phyloP scores from a whole-genome alignment of 352 stramenopile genomes.

The Pythium scleroteichum region DNA sequence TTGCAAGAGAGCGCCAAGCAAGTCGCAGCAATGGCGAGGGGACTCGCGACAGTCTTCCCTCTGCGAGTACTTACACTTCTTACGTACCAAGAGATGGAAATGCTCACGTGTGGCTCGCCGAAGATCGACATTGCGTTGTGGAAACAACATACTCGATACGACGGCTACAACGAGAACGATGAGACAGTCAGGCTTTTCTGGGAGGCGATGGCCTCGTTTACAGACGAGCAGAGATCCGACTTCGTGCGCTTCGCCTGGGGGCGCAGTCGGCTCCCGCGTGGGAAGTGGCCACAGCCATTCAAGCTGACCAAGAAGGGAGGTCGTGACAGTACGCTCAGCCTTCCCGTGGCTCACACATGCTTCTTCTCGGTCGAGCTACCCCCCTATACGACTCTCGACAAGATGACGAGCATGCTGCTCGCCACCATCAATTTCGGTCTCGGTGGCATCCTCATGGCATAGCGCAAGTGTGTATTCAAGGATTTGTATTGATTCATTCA shows the following conservation, averaged over 20 bases:
- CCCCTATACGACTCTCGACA: slow-evolving; percentile 89
- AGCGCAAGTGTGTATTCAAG: slow-evolving; percentile 10
- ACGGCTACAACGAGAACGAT: slow-evolving; percentile 86
- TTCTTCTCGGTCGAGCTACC: slow-evolving; percentile 96
- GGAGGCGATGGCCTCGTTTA: slow-evolving; percentile 87
- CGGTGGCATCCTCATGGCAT: slow-evolving; percentile 89
- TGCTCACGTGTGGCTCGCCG: slow-evolving; percentile 88
- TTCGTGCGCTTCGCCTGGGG: slow-evolving; percentile 96
- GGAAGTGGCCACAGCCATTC: slow-evolving; percentile 88
- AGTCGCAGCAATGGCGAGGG: slow-evolving; percentile 72
- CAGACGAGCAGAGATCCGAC: slow-evolving; percentile 85
- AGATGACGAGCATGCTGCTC: slow-evolving; percentile 91
- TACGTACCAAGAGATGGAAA: slow-evolving; percentile 91
- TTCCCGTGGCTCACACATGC: slow-evolving; percentile 95
- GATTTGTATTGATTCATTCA: slow-evolving; percentile 10
- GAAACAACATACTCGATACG: slow-evolving; percentile 86
- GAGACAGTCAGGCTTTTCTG: slow-evolving; percentile 89
- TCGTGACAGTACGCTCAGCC: slow-evolving; percentile 70
- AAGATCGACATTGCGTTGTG: slow-evolving; percentile 91
- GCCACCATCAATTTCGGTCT: slow-evolving; percentile 95
- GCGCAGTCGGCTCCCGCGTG: slow-evolving; percentile 86
- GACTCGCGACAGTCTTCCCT: slow-evolving; percentile 85
- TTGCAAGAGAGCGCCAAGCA: slow-evolving; percentile 78
- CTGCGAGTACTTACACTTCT: slow-evolving; percentile 86
- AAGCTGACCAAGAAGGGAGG: slow-evolving; percentile 91